Base-by-base conservation (phyloP, 257 asterid species). In the Cruciata laevipes region DNA sequence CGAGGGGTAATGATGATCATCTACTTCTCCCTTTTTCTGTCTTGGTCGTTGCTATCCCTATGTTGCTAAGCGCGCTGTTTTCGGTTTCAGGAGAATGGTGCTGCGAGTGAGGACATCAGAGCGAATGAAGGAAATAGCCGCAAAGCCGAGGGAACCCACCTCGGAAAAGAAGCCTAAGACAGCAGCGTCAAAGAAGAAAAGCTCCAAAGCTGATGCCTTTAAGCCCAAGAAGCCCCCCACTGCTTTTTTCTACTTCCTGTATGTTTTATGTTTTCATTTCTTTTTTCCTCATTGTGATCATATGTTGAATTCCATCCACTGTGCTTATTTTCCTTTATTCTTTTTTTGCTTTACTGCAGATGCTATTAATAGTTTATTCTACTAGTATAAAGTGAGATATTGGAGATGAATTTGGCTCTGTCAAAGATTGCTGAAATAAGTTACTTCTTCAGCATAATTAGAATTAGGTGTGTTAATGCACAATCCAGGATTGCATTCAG, bases 171-270 rank as follows among this genome's bases (percentile, higher is more conserved):
- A 65, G 60, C 74, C 74, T 64, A 75, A 72, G 73, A 69, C 77
- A 74, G 23, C 77, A 74, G 23, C 74, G 67, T 38, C 76, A 21
- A 80, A 61, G 78, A 84, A 70, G 65, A 82, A 66, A 63, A 76
- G 66, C 30, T 60, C 87, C 23, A 89, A 79, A 78, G 67, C 83
- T 17, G 96, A 87, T 49, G 86, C 84, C 75, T 64, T 81, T 79
- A 86, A 76, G 92, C 98, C 98, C 56, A 89, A 89, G 86, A 92
- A 92, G 65, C 98, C 98, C 31, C 97, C 98, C 18, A 89, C 97
- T 56, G 97, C 98, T 62, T 92, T 92, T 87, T 92, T 92, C 87
- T 92, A 80, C 72, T 92, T 81, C 85, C 63, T 92, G 96, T 89
- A 79, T 18, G 88, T 61, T 17, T 32, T 40, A 76, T n/a, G 88